phyloP scores from a whole-genome alignment of 306 rosid species.

The Arachis stenosperma region DNA sequence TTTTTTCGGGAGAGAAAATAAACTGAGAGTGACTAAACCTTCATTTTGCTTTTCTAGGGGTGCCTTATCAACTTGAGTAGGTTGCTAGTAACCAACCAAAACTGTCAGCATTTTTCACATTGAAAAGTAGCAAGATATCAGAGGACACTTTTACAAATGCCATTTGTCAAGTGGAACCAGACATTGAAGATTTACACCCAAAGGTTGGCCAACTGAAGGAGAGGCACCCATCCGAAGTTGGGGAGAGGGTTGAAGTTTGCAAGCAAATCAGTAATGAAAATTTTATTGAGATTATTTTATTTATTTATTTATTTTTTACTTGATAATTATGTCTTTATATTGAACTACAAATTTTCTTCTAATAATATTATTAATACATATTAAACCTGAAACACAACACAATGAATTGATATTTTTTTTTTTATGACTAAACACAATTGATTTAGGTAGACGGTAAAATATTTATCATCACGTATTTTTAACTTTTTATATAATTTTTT shows the following conservation, averaged over 20 bases:
- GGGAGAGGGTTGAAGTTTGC: conserved; percentile 37
- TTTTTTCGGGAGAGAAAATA: conserved; percentile 16
- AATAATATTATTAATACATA: no score
- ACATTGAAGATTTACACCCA: conserved; percentile 44
- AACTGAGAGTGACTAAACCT: conserved; percentile 11
- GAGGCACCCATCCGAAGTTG: conserved; percentile 39
- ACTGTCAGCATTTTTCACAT: conserved; percentile 68
- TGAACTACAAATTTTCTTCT: no score
- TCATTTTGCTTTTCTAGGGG: conserved; percentile 57
- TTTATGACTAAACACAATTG: no score
- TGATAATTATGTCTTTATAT: no score
- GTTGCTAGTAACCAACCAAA: conserved; percentile 71
- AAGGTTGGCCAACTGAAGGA: conserved; percentile 50
- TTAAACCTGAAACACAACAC: no score
- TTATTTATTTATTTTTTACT: no score
- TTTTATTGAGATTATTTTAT: no score
- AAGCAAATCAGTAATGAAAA: conserved; percentile 37
- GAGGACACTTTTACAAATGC: conserved; percentile 42
- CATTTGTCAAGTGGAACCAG: conserved; percentile 48
- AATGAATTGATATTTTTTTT: no score
- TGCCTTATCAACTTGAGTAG: conserved; percentile 81
- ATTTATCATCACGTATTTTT: no score
- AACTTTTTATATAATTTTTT: no score
- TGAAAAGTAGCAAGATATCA: conserved; percentile 46
- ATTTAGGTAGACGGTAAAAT: no score